Evolutionary conservation across 2,329 filamentous ascomycete genomes (phyloP).

Genomic region (Fusarium sp.): DNA sequence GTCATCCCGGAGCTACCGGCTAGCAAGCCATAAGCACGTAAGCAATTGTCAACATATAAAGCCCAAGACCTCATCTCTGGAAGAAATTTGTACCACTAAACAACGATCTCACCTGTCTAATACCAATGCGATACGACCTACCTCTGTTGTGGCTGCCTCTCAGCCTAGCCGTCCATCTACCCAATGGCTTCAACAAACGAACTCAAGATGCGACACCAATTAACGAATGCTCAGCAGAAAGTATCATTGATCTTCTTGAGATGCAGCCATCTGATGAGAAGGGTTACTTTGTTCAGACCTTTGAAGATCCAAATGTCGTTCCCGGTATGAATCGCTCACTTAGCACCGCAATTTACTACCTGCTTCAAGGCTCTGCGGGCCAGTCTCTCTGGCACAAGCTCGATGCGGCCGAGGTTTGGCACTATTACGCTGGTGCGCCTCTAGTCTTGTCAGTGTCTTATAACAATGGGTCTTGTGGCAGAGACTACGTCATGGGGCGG

Average conservation of each 20-base stretch:
- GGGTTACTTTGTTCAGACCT: conserved; percentile 62
- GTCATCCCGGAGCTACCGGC: conserved; percentile 14
- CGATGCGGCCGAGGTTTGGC: conserved; percentile 64
- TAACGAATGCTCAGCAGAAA: conserved; percentile 50
- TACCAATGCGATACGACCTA: conserved; percentile 6
- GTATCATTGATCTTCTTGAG: conserved; percentile 58
- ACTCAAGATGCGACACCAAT: not conserved
- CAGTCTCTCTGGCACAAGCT: conserved; percentile 63
- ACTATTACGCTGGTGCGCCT: conserved; percentile 66
- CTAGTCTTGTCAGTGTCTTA: conserved; percentile 59
- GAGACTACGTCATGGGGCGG: conserved; percentile 13
- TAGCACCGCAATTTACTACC: conserved; percentile 66
- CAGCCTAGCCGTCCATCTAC: conserved; percentile 9
- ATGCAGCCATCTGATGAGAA: conserved; percentile 61
- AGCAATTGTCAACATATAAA: not conserved
- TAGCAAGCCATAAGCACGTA: not conserved
- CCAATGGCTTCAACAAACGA: conserved; percentile 2
- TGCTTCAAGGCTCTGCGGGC: conserved; percentile 59
- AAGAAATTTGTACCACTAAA: not conserved
- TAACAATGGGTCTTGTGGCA: conserved; percentile 55
- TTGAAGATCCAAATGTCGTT: conserved; percentile 53
- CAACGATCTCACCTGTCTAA: not conserved
- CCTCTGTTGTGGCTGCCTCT: conserved; percentile 9
- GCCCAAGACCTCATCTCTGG: not conserved
- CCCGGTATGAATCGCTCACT: conserved; percentile 53